Evolutionary conservation across 345 rosid genomes (phyloP), one percentile per base, ranked within the genome.

Genomic region (Leavenworthia alabamica): DNA sequence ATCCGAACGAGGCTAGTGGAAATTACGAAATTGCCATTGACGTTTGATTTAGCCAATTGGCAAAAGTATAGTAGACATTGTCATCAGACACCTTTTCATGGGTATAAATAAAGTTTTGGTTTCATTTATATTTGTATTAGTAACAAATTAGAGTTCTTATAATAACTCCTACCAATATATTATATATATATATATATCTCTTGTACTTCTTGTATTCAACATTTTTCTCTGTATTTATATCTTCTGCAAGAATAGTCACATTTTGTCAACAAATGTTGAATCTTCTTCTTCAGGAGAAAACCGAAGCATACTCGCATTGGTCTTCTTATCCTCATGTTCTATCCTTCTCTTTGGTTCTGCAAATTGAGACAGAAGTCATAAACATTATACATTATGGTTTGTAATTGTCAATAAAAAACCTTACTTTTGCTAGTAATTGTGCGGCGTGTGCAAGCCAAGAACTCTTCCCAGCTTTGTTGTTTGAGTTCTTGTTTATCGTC

Each of bases 341-440:
- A 64, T 65, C 75, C 82, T 73, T 77, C 95, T 82, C 82, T 83
- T 92, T 73, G 81, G 80, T 60, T 83, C 96, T 92, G 85, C 36
- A 62, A 51, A 13, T 47, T 43, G 5, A 36, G 49, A n/a, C n/a
- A 53, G 39, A 49, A 3, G 13, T 70, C 42, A 51, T 4, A 48
- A 2, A 24, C 33, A 5, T 23, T 28, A 16, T 26, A 60, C 23
- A 24, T 27, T 23, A 52, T 28, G 14, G 10, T 23, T 35, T 60
- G 15, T 24, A 39, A 22, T 31, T 60, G 41, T 14, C 14, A 27
- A 28, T 42, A 55, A 50, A 20, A 49, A 47, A 1, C 16, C 14
- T 78, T 89, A 92, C 98, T 89, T 81, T 89, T 92, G 67, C 83
- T 82, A 32, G 84, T 85, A 32, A 92, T 92, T 64, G 89, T 84